Evolutionary conservation across 1,284 basidiomycete species (phyloP), one percentile per base, ranked within the genome.

Genomic region (Neonothopanus nambi): DNA sequence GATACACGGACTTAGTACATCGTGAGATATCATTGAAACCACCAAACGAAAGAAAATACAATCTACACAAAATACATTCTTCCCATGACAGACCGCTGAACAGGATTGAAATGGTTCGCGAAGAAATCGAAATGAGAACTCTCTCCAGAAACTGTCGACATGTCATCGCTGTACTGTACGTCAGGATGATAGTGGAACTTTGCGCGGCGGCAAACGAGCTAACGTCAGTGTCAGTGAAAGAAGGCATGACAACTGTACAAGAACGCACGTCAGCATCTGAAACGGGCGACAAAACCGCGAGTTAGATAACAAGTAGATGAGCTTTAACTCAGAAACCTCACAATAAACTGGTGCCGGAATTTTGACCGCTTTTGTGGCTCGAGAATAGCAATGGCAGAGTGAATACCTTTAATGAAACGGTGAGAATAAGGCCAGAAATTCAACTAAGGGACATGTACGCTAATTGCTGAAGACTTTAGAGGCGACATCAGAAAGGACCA

Each of bases 261-360:
- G 18, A 36, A 55, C 59, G 33, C 55, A 63, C 60, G 54, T 70
- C 67, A 17, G 69, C 70, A 57, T 71, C 69, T 71, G 38, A 13
- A 53, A 11, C 12, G 26, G 26, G 5, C 5, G 26, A 28, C 13
- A 9, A 33, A 33, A 45, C 17, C 4, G 9, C 44, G n/a, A 33
- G 39, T 36, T 24, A 35, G 17, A 21, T 52, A 46, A 26, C 40
- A 13, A 43, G 26, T n/a, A 40, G 30, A 38, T 12, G 12, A 20
- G 42, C 18, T 18, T 15, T 36, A 36, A 12, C 40, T 15, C 5
- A 5, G 21, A 21, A 8, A 12, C 63, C 71, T 54, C 51, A 72
- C 70, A 74, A 42, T 73, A 74, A 3, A 74, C 71, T 0, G 71
- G 71, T 0, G 72, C 70, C 2, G 71, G 71, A 28, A 72, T 66